phyloP scores from a whole-genome alignment of 306 rosid species.

The Sechiopsis laciniata region DNA sequence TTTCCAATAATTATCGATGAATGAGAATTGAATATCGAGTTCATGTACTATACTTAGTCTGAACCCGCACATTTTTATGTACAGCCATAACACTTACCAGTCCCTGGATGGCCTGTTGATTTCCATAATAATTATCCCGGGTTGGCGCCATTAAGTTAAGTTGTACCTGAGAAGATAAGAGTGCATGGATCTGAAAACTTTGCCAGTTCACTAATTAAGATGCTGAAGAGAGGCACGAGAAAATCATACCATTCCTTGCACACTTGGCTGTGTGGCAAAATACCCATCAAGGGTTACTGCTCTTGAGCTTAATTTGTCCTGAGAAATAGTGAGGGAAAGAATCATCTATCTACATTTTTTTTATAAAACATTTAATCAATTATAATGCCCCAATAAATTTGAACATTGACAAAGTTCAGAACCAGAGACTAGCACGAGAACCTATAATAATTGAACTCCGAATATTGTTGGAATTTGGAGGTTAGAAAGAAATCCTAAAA shows the following conservation, averaged over 20 bases:
- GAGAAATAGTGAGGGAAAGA: constrained; percentile 25
- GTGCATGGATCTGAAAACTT: constrained; percentile 8
- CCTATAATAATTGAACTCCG: neutral
- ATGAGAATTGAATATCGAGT: neutral
- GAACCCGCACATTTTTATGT: neutral
- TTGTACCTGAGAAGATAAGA: constrained; percentile 42
- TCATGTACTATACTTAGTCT: neutral
- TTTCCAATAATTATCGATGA: neutral
- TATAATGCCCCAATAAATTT: constrained; percentile 10
- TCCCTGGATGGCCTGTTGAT: constrained; percentile 82
- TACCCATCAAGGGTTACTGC: constrained; percentile 76
- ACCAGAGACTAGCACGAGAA: constrained; percentile 4
- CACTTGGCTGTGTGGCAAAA: constrained; percentile 66
- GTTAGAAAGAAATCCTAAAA: neutral
- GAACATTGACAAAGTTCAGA: neutral
- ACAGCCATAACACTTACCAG: constrained; percentile 47
- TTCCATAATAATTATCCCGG: constrained; percentile 81
- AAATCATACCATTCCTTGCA: constrained; percentile 83
- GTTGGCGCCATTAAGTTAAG: constrained; percentile 95
- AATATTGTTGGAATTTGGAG: constrained; percentile 1
- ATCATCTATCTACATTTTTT: neutral
- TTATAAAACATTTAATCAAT: neutral
- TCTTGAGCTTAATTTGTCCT: constrained; percentile 84
- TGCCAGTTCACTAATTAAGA: neutral
- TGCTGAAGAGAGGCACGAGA: constrained; percentile 21